Evolutionary conservation across 768 basidiomycete species (phyloP).

Genomic region (Filobasidium wieringae): DNA sequence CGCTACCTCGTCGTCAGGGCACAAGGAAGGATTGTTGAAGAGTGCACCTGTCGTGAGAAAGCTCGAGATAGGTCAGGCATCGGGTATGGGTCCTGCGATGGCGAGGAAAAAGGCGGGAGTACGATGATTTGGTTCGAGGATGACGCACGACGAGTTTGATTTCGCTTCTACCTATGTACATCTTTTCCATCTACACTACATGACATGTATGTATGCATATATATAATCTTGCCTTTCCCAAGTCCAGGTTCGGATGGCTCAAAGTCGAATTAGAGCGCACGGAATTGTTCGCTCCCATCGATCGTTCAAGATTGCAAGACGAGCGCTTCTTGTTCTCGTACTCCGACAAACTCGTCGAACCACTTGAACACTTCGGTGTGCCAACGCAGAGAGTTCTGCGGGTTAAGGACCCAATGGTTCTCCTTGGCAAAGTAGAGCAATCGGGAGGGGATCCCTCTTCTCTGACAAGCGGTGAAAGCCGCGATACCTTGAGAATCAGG

Average conservation of each 20-base stretch:
- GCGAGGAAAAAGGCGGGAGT: background rate
- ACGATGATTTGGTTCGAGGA: background rate
- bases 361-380: constrained; percentile 87
- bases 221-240: no score
- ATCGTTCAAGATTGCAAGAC: no score
- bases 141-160: background rate
- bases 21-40: background rate
- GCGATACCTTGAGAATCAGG: constrained; percentile 69
- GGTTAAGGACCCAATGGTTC: constrained; percentile 81
- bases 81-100: constrained; percentile 4
- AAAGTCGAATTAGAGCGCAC: no score
- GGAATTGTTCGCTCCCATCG: no score
- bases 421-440: constrained; percentile 78
- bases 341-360: constrained; percentile 51
- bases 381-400: constrained; percentile 49
- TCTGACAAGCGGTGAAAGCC: constrained; percentile 34
- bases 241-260: no score
- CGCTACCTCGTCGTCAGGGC: background rate
- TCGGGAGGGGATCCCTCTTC: constrained; percentile 59
- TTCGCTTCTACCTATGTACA: no score
- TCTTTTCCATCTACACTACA: no score
- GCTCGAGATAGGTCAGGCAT: constrained; percentile 2
- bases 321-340: no score
- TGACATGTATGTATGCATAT: no score
- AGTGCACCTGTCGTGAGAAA: background rate